Conservation (phyloP, 495 filamentous ascomycete species). For the Trichodelitschia bisporula region DNA sequence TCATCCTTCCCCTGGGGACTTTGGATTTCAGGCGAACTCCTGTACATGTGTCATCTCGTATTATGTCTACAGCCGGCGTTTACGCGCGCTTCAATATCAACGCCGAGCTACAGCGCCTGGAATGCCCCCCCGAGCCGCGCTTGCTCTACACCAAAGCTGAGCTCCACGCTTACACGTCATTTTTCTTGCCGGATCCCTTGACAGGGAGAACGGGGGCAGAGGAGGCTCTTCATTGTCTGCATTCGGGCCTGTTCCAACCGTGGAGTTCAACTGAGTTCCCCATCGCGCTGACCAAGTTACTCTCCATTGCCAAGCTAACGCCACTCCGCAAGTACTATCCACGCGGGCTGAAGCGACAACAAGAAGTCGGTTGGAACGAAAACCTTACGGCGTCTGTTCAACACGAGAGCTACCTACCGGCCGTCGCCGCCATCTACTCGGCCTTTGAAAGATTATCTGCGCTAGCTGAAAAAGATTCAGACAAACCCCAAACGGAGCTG, state of each 20-base stretch:
- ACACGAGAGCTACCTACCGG: too few species aligned
- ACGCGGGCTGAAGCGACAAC: slow-evolving; percentile 6
- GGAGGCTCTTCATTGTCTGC: slow-evolving; percentile 10
- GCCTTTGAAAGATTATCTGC: too few species aligned
- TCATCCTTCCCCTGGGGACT: slow-evolving; percentile 8
- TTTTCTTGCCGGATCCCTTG: slow-evolving; percentile 11
- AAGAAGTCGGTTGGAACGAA: slow-evolving; percentile 9
- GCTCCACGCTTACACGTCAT: slow-evolving; percentile 12
- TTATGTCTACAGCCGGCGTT: slow-evolving; percentile 2
- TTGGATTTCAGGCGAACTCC: slow-evolving; percentile 2
- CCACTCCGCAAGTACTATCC: slow-evolving; percentile 13
- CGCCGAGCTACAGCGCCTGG: slow-evolving; percentile 10
- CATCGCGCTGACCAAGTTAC: slow-evolving; percentile 1
- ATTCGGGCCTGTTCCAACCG: slow-evolving; percentile 7
- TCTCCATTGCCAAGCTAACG: slow-evolving; percentile 6
- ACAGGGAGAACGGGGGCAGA: slow-evolving; percentile 13
- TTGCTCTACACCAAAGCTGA: slow-evolving; percentile 11
- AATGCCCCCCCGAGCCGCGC: slow-evolving; percentile 11
- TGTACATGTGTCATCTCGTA: slow-evolving; percentile 16
- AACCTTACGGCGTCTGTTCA: slow-evolving; percentile 25
- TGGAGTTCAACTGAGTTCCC: slow-evolving; percentile 7
- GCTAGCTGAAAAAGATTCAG: too few species aligned
- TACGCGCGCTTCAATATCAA: slow-evolving; percentile 18
- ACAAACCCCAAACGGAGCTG: too few species aligned
- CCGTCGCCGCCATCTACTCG: too few species aligned